Evolutionary conservation across 371 early-diverging fungal species (phyloP), one percentile per base, ranked within the genome.

Genomic region (Haplosporangium sp.): DNA sequence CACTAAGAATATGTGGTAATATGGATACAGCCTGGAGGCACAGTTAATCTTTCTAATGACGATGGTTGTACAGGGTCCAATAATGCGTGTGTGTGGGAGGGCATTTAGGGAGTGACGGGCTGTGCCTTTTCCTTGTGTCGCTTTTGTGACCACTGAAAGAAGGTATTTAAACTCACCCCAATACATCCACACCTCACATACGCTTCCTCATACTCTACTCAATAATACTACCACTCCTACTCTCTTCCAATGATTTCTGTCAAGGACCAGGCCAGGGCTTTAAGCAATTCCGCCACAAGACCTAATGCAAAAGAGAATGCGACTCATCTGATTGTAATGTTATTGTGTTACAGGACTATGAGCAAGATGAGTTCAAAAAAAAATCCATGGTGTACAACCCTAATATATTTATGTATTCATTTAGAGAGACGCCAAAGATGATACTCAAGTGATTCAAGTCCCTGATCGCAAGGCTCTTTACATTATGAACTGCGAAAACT

Each of bases 261-360:
- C 64, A 78, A 70, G 59, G 79, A 73, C 19, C 73, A 74, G 39
- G 60, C 61, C 44, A 71, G 59, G 11, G 65, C 69, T 56, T 55
- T 68, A 37, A 70, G 50, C 50, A 50, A 66, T 61, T 63, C 57
- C 17, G 53, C 78, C 17, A 53, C 48, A 58, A 61, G 63, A 40
- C n/a, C 15, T 42, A 81, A 74, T 42, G 75, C 71, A 55, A 81
- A 74, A 39, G 81, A 81, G 67, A 63, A 53, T n/a, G 71, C 74
- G 19, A 81, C 81, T 38, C 74, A 74, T 58, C 65, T 81, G 17
- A 65, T 81, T 60, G 81, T 81, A 74, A 40, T 34, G 55, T 44
- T 13, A 6, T 50, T 13, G 50, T 38, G 53, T 5, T 39, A 2
- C 47, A 52, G 5, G 50, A 50, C 50, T 11, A 17, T 50, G 50